Evolutionary conservation across 495 filamentous ascomycete genomes (phyloP), one percentile per base, ranked within the genome.

Genomic region (Penicillium arizonense): DNA sequence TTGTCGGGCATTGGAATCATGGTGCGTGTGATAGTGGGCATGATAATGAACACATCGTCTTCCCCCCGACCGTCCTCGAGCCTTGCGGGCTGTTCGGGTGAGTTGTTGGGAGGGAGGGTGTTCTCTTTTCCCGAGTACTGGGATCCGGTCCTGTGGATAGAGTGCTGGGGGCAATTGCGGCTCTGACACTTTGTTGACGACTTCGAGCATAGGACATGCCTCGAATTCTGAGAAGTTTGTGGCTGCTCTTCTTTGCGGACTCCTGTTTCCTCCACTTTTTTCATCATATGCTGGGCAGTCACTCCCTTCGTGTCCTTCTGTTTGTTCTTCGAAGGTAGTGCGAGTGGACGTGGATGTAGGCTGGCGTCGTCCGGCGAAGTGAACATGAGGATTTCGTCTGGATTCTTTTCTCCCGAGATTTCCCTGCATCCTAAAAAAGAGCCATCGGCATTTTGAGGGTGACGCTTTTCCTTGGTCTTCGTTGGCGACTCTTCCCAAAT

Each of bases 41-140:
- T 78, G 73, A 68, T 76, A 69, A 72, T 78, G 73, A 74, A 72
- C 55, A 71, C 72, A 76, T 77, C 67, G 67, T 74, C 68, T 8
- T 62, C 64, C 11, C 52, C 44, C 6, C 45, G 55, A n/a, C 24
- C 47, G 28, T 61, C 63, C 23, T 48, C 54, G 23, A 53, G 48
- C 9, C 52, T 61, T 42, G 59, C 59, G 18, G 55, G 40, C 35
- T 42, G 35, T 14, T 44, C 53, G 28, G 44, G 44, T 13, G 43
- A 33, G 37, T 52, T 66, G 38, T 34, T 40, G 28, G 38, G 44
- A 30, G 58, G 48, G 11, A 50, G 56, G 40, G 46, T 53, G 35
- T 70, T 67, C 47, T 70, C 68, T 52, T 73, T 73, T 44, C 54
- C 47, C 39, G 52, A 57, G 23, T 47, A 35, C 47, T 66, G 53